Percentiles rank a stretch among this genome's conserved stretches.
phyloP scores from a whole-genome alignment of 2,329 filamentous ascomycete genomes.

The Cladosporium sp. region DNA sequence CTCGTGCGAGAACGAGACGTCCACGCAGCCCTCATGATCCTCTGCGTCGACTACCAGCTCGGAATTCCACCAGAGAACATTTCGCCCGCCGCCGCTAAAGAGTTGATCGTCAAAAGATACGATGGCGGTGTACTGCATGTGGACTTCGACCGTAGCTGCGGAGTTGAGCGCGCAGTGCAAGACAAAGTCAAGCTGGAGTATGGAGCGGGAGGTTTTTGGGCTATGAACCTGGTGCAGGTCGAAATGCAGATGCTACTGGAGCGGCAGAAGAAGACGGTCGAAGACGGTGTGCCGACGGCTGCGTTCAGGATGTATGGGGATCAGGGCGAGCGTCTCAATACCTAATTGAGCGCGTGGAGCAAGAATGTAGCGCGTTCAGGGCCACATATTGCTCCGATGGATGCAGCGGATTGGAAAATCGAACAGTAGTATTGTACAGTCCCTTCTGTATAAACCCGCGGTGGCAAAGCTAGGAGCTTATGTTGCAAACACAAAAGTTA shows the following conservation, averaged over 20 bases:
- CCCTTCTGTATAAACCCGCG: too few relatives aligned
- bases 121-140: neutral
- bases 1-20: neutral
- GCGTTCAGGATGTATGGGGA: neutral
- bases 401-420: too few relatives aligned
- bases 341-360: too few relatives aligned
- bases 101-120: neutral
- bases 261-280: neutral
- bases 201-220: neutral
- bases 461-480: too few relatives aligned
- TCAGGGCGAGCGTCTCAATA: too few relatives aligned
- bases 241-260: slow-evolving; percentile 2
- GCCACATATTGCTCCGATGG: too few relatives aligned
- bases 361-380: too few relatives aligned
- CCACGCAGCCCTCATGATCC: slow-evolving; percentile 1
- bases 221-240: neutral
- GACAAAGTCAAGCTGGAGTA: neutral
- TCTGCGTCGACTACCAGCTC: neutral
- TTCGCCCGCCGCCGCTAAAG: neutral
- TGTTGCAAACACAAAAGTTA: neutral
- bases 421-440: too few relatives aligned
- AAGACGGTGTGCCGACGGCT: neutral
- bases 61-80: neutral
- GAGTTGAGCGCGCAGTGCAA: neutral
- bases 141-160: slow-evolving; percentile 1